Evolutionary conservation across 352 stramenopile genomes (phyloP), one percentile per base, ranked within the genome.

Genomic region (Pythium vanterpoolii): DNA sequence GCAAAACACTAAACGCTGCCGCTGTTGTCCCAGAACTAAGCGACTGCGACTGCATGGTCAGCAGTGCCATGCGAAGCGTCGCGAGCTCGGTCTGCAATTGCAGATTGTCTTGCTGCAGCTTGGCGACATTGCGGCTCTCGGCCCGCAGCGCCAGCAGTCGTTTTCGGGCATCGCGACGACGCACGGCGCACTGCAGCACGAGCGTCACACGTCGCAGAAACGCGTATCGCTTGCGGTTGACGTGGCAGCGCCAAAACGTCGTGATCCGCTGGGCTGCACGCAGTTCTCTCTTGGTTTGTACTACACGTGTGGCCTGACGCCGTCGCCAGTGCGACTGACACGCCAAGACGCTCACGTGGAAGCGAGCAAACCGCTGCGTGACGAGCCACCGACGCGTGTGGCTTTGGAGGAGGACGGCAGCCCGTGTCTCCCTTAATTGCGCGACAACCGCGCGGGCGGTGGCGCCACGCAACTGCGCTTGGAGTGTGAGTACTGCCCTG

Each of bases 41-140:
- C 27, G 34, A 42, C 47, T 42, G 26, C 2, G 62, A 46, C 54
- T 79, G 53, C 66, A 92, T 79, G 5, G 62, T 59, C 28, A 78
- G 69, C 42, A 92, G 68, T 45, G 87, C 69, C 38, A 80, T 74
- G 47, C 77, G 77, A 36, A 92, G 64, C 59, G 69, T 61, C 47
- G 74, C 70, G 24, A 92, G 47, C 53, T 89, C 78, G 43, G 72
- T 70, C 66, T 90, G 88, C 2, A 92, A 63, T 24, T 86, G 75
- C 21, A 79, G 67, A 49, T 94, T 94, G 56, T 91, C 82, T 28
- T 88, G 62, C 42, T 87, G 79, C 31, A 94, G 72, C 61, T 88
- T 90, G 16, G 64, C 45, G 33, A 94, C 70, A 43, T 94, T 90
- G 44, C 75, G 78, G 53, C 81, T 90, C 60, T 94, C 82, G 42